Evolutionary conservation across 2,329 filamentous ascomycete species (phyloP).

Genomic region (Colletotrichum sp.): DNA sequence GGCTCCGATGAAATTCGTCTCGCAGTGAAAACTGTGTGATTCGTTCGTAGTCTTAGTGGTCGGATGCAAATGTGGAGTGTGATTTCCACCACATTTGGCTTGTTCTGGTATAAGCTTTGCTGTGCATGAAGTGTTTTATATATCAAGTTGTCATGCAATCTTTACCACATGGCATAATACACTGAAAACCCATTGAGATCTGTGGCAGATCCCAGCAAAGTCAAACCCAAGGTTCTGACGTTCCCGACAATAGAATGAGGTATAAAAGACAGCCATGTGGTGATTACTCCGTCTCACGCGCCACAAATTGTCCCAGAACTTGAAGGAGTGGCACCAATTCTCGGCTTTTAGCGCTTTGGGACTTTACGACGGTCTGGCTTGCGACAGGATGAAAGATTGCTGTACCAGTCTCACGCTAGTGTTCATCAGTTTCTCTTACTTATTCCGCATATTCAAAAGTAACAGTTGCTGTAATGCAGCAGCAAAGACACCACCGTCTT

Average conservation of each 20-base stretch:
- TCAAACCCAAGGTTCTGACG: neutral
- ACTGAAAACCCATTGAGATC: fast-evolving
- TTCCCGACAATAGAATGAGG: fast-evolving
- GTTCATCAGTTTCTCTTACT: neutral
- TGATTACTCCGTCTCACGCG: neutral
- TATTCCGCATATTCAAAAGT: neutral
- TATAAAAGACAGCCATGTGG: neutral
- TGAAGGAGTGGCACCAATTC: neutral
- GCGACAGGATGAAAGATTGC: fast-evolving
- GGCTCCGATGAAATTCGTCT: no score
- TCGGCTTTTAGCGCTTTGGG: neutral
- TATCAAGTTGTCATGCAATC: fast-evolving
- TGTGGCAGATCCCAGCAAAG: neutral
- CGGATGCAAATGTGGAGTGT: no score
- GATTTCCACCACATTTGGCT: neutral
- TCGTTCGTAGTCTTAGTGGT: no score
- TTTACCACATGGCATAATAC: fast-evolving
- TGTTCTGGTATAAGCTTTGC: no score
- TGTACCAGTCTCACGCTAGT: neutral
- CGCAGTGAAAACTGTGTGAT: no score
- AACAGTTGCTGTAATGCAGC: neutral
- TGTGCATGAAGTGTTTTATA: no score
- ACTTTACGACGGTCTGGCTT: neutral
- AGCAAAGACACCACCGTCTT: neutral
- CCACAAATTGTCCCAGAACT: neutral